Evolutionary conservation across 2,329 filamentous ascomycete genomes (phyloP), one percentile per base, ranked within the genome.

Genomic region (Capronia coronata): DNA sequence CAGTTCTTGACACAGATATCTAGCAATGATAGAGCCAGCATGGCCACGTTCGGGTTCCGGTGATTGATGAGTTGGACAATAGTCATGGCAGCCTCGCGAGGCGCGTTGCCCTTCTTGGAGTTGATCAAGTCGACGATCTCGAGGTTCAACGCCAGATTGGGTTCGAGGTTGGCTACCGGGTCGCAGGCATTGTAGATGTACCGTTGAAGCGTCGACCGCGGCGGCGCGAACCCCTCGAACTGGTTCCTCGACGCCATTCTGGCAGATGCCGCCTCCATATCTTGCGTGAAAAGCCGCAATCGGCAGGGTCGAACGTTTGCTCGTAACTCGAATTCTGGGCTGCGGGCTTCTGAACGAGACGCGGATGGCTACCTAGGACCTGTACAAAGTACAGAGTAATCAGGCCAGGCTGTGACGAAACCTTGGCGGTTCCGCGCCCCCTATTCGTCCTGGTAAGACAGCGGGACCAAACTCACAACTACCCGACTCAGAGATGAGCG

Each of bases 1-100:
- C 93, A 98, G 73, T 98, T 98, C 76, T 98, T 98, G 70, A 97
- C 93, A 70, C 93, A 97, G 57, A 97, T 97, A 68, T 98, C 93
- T 65, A 98, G 86, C 59, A 98, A 80, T 72, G 84, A 62, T 50
- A 65, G 43, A 52, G 93, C 91, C 51, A 97, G 78, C 59, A 98
- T 75, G 54, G 90, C 86, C 60, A 98, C 88, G 68, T 95, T 97
- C 53, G 90, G 86, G 67, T 97, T 98, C 67, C 93, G 87, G 69
- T 94, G 88, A 72, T 98, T 98, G 75, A 97, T 83, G 65, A 90
- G 89, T 70, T 86, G 84, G 62, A 96, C 91, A 59, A 97, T 95
- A 57, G 89, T 82, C 58, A 94, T 82, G 54, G 91, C 91, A 42
- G 91, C 90, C 77, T 98, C 93, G 65, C 93, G 87, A 56, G 93